Conservation (phyloP, 768 basidiomycete species). For the Paxillus rubicundulus region DNA sequence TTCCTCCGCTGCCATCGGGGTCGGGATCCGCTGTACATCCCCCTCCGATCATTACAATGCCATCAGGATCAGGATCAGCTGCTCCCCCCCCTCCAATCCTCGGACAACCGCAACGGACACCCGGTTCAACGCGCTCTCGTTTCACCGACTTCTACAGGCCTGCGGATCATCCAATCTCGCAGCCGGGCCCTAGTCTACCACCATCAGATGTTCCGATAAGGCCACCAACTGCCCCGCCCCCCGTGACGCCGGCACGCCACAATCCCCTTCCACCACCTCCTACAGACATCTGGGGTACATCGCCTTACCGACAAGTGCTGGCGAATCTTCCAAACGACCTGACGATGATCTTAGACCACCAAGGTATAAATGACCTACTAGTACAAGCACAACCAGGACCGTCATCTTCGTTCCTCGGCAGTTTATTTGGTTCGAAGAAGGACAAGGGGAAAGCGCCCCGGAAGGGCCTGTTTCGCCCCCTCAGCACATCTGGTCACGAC, state of each 20-base stretch:
- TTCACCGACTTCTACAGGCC: conserved; percentile 31
- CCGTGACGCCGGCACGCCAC: not conserved
- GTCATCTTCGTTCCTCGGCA: conserved; percentile 19
- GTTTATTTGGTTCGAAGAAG: conserved; percentile 25
- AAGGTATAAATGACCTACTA: not conserved
- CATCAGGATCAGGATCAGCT: not conserved
- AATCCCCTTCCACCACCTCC: conserved; percentile 71
- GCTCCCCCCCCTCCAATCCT: conserved; percentile 16
- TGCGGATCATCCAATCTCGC: conserved; percentile 5
- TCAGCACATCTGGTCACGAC: conserved; percentile 30
- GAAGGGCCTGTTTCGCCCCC: conserved; percentile 47
- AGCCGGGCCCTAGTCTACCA: not conserved
- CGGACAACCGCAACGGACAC: conserved; percentile 6
- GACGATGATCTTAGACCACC: conserved; percentile 18
- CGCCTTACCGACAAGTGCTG: conserved; percentile 56
- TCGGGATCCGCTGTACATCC: conserved; percentile 15
- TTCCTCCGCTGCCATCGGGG: conserved; percentile 17
- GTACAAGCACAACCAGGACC: conserved; percentile 16
- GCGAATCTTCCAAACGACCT: conserved; percentile 46
- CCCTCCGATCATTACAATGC: conserved; percentile 11
- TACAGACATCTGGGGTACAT: conserved; percentile 52
- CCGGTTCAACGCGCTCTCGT: conserved; percentile 19
- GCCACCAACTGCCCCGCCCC: conserved; percentile 10
- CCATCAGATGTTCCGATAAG: conserved; percentile 2
- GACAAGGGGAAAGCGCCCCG: conserved; percentile 36